Evolutionary conservation across 2,329 filamentous ascomycete species (phyloP), one percentile per base, ranked within the genome.

Genomic region (Fusarium phyllophilum): DNA sequence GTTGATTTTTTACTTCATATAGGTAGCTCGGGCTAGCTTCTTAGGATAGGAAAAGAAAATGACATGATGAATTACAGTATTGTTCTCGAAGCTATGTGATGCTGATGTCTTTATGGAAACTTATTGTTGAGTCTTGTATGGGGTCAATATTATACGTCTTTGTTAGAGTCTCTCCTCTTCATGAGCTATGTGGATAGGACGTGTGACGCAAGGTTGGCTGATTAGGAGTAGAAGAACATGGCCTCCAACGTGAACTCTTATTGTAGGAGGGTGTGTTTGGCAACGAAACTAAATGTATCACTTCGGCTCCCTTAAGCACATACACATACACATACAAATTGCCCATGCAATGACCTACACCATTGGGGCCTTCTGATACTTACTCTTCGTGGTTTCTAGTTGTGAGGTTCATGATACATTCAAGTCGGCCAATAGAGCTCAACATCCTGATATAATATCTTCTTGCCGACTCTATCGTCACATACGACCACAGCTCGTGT

Each of bases 401-500:
- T 36, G n/a, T 38, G 24, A 26, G 33, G 18, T 15, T 38, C 11
- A 24, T 52, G 33, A 36, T 26, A 26, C 18, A 26, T 26, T 26
- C 49, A 38, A 22, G 24, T 15, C 18, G 9, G 33, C 17, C 11
- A 17, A 31, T 18, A 20, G n/a, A 13, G 24, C 29, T 34, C 38
- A 55, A 42, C 34, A 60, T 24, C 36, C 33, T 36, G 12, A 45
- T 62, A 70, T 60, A 70, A 34, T 18, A 3, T 22, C 17, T 24
- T 39, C 18, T 34, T 29, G 31, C 42, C 41, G 20, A 9, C 22
- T 26, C 20, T 9, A 58, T 29, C 17, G 18, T 24, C 41, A 75
- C 73, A 74, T 75, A 75, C 73, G 70, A 72, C 64, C 73, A 75
- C 56, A 75, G 70, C 73, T 75, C 64, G 64, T 65, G 58, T 62